Evolutionary conservation across 139 green algal genomes (phyloP).

Genomic region (Haematococcus sp.): DNA sequence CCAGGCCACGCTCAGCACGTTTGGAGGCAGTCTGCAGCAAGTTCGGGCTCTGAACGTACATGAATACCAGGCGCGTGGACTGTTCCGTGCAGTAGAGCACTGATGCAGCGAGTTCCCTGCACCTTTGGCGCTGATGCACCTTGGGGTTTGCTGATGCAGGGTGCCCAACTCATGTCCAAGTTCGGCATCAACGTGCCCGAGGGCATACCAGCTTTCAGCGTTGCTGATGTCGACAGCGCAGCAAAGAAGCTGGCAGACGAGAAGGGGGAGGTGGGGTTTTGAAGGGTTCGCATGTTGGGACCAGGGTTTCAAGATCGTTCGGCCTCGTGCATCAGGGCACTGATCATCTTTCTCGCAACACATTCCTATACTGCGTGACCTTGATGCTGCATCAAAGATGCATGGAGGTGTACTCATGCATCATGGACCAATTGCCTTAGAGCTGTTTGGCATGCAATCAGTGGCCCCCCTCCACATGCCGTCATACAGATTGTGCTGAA

Average conservation of each 20-base stretch:
- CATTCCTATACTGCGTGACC: neutral
- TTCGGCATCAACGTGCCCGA: conserved; percentile 93
- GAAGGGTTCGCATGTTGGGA: neutral
- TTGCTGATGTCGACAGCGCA: conserved; percentile 74
- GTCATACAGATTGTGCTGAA: conserved; percentile 90
- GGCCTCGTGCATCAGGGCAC: too few relatives aligned
- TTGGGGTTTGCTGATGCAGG: conserved; percentile 57
- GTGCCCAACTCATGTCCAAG: conserved; percentile 91
- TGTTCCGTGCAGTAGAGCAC: neutral
- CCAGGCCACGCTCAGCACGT: too few relatives aligned
- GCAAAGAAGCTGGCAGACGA: conserved; percentile 72
- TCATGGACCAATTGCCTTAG: neutral
- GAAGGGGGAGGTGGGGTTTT: conserved; percentile 69
- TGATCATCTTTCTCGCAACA: too few relatives aligned
- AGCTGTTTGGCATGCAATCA: neutral
- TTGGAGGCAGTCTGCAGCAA: conserved; percentile 31
- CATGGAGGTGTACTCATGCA: neutral
- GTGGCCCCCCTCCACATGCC: neutral
- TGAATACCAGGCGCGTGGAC: conserved; percentile 90
- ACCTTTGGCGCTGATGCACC: neutral
- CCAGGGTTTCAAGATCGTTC: neutral
- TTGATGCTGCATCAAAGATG: neutral
- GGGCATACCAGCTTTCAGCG: conserved; percentile 67
- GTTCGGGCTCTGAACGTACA: conserved; percentile 89
- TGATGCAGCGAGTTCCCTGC: neutral